Base-by-base conservation (phyloP, 805 yeast genomes). In the Kodamaea sagamina region DNA sequence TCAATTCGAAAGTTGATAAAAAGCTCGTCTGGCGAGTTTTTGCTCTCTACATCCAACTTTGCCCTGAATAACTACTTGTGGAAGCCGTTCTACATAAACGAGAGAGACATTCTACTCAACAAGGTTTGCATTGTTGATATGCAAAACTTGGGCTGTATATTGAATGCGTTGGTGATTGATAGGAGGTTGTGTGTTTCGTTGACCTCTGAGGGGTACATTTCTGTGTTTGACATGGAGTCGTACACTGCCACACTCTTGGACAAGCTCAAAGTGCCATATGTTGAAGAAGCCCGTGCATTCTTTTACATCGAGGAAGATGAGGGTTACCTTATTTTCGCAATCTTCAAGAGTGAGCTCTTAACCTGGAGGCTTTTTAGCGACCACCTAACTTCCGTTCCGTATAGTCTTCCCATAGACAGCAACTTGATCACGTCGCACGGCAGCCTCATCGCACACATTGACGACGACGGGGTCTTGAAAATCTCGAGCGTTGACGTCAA, bases 1-100 rank as follows among this genome's bases (percentile, higher is more conserved):
- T 86, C 96, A 0, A 81, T 90, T 16, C 79, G 78, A 50, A 74
- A 72, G 38, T 61, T 90, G 3, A 67, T 79, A 12, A 78, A 89
- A 52, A 84, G 95, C 1, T 67, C 79, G 19, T 58, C 68, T 1
- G 53, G 55, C 17, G 60, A 65, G 35, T 47, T 68, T 1, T 42
- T 70, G 29, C 51, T 71, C 10, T 70, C 74, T 9, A 56, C 65
- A 16, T 69, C 66, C 63, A 63, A 63, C 42, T 71, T 67, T 43
- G 61, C 70, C 2, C 53, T 56, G 32, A 57, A 65, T 38, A 71
- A 71, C 47, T 69, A 67, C 48, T 53, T 71, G 13, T 71, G 76
- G 76, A 72, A 69, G 40, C 74, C 74, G 3, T 50, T 67, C 17
- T 37, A 50, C 3, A 54, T 68, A 6, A 42, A 52, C 19, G 47